Percentiles rank a stretch among this genome's conserved stretches.
Conservation (phyloP, 208 protist genomes). For the Trypanosoma boissoni region DNA sequence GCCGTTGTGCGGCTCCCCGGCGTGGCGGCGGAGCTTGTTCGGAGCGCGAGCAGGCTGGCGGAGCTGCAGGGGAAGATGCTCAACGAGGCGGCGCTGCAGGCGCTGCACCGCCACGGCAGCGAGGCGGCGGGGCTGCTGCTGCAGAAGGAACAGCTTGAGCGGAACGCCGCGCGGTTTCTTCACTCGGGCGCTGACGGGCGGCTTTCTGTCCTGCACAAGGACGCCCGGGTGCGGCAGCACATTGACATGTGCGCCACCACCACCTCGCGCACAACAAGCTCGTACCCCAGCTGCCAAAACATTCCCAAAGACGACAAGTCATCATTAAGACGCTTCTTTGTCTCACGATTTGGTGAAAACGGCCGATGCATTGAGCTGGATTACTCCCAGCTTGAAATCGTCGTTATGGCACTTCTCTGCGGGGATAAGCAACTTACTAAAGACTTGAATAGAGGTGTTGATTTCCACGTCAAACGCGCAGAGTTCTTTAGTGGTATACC, state of each 20-base stretch:
- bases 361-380: constrained; percentile 85
- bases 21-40: constrained; percentile 41
- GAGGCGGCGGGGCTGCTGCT: constrained; percentile 58
- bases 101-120: constrained; percentile 42
- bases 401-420: constrained; percentile 77
- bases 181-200: constrained; percentile 33
- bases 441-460: constrained; percentile 71
- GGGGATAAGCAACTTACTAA: constrained; percentile 54
- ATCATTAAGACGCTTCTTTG: constrained; percentile 67
- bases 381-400: constrained; percentile 90
- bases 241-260: constrained; percentile 83
- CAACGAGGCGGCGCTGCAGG: constrained; percentile 43
- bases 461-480: constrained; percentile 88
- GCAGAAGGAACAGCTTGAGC: constrained; percentile 60
- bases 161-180: constrained; percentile 53
- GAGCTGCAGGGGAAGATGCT: constrained; percentile 42
- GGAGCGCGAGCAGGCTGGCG: constrained; percentile 29
- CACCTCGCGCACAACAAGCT: constrained; percentile 78
- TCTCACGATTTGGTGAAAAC: constrained; percentile 75
- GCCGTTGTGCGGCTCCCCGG: constrained; percentile 56
- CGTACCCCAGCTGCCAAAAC: constrained; percentile 86
- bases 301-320: constrained; percentile 89
- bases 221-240: constrained; percentile 62
- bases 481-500: constrained; percentile 79
- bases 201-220: constrained; percentile 57